Conservation (phyloP, 345 rosid genomes). For the Eucalyptus paniculata region DNA sequence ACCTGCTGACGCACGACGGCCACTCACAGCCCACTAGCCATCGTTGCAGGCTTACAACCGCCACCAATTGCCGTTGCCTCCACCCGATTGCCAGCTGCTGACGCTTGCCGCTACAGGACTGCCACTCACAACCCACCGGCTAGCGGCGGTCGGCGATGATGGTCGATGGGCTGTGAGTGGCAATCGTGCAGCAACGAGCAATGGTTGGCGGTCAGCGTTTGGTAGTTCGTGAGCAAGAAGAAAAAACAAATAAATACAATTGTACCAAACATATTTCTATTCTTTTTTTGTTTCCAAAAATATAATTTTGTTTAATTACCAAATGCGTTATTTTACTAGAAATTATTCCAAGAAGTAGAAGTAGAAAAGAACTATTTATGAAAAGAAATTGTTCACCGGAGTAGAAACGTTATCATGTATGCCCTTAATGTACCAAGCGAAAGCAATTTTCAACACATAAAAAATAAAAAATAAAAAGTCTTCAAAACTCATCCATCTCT, state of each 20-base stretch:
- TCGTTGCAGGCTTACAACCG: fast-evolving
- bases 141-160: fast-evolving
- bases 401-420: fast-evolving
- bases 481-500: background rate
- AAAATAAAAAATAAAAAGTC: background rate
- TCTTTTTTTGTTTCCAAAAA: no score
- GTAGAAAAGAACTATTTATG: no score
- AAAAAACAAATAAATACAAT: no score
- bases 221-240: no score
- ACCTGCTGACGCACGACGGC: fast-evolving
- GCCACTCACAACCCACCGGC: fast-evolving
- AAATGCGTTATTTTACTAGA: fast-evolving
- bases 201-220: fast-evolving
- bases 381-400: no score
- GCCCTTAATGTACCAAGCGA: background rate
- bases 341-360: no score
- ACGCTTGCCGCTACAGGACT: fast-evolving
- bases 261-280: fast-evolving
- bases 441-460: background rate
- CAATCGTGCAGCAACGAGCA: fast-evolving
- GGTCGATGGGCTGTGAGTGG: fast-evolving
- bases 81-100: fast-evolving
- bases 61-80: fast-evolving
- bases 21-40: fast-evolving
- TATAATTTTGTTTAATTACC: no score